A percentile compares a stretch with the other conserved stretches of the same genome.
These are phyloP conservation scores for Proliferodiscus dingleyae DNA, from an alignment of 2,329 filamentous ascomycete genomes.

Conservation along the genomic window DNA sequence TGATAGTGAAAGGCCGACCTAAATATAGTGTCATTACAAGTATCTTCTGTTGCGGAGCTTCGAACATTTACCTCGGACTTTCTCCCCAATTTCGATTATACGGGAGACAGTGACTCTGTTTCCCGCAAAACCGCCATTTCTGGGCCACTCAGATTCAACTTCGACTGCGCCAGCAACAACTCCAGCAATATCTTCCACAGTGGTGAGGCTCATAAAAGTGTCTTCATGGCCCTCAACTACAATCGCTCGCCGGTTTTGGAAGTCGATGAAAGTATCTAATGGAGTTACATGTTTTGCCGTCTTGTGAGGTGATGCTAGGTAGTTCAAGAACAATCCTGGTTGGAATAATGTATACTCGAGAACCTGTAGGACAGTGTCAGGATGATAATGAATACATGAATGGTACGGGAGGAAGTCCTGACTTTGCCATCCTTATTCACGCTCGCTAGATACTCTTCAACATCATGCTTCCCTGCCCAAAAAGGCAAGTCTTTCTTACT, in stretches of 20 bases:
- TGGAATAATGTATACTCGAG: slow-evolving; percentile 48
- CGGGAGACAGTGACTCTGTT: slow-evolving; percentile 24
- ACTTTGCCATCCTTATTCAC: slow-evolving; percentile 40
- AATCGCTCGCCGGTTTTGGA: slow-evolving; percentile 37
- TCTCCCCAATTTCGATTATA: slow-evolving; percentile 36
- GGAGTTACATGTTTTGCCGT: slow-evolving; percentile 35
- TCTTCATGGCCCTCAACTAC: slow-evolving; percentile 38
- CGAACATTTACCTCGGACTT: slow-evolving; percentile 36
- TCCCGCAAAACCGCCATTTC: slow-evolving; percentile 30
- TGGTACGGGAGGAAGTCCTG: neutral
- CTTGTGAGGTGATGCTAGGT: slow-evolving; percentile 41
- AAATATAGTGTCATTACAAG: slow-evolving; percentile 12
- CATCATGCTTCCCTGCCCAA: slow-evolving; percentile 47
- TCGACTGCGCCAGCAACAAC: slow-evolving; percentile 32
- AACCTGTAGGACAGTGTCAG: slow-evolving; percentile 28
- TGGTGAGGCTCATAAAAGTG: slow-evolving; percentile 40
- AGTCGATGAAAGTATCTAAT: slow-evolving; percentile 30
- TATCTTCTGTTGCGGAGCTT: neutral
- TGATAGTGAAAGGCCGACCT: slow-evolving; percentile 37
- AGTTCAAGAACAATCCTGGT: slow-evolving; percentile 44
- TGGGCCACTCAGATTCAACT: slow-evolving; percentile 31
- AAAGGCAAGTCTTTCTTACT: slow-evolving; percentile 40
- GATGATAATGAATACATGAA: neutral
- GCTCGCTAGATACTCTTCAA: slow-evolving; percentile 45
- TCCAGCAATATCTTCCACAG: slow-evolving; percentile 38